phyloP scores from a whole-genome alignment of 2,329 filamentous ascomycete genomes.

The Venturia carpophila region DNA sequence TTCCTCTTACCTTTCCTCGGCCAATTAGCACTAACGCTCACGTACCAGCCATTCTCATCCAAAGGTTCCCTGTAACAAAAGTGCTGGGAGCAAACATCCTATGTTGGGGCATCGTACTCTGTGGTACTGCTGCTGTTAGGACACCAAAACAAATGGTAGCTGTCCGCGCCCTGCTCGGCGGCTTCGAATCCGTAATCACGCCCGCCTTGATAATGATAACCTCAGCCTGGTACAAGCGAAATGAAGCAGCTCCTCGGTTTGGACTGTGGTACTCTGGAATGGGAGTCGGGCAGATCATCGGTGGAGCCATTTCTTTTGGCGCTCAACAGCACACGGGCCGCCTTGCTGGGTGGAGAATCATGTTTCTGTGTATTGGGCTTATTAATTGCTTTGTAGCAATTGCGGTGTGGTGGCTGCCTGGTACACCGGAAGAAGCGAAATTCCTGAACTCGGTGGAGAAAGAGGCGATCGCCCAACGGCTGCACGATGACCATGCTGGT shows the following conservation, averaged over 20 bases:
- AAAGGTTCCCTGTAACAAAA: conserved; percentile 19
- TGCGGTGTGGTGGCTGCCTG: conserved; percentile 26
- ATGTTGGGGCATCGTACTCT: conserved; percentile 43
- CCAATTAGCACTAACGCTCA: conserved; percentile 8
- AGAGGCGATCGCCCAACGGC: background rate
- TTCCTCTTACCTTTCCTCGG: too few relatives aligned
- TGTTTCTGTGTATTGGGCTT: conserved; percentile 41
- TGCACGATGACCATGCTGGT: conserved; percentile 18
- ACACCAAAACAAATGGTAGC: conserved; percentile 44
- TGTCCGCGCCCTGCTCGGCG: conserved; percentile 45
- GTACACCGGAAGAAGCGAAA: conserved; percentile 25
- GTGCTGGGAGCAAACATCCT: conserved; percentile 35
- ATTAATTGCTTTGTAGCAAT: conserved; percentile 35
- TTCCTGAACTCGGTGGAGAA: conserved; percentile 27
- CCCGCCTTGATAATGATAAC: conserved; percentile 51
- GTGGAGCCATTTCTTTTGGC: conserved; percentile 49
- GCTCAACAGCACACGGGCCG: conserved; percentile 46
- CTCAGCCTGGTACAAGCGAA: conserved; percentile 47
- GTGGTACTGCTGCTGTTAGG: conserved; percentile 42
- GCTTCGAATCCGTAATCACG: conserved; percentile 47
- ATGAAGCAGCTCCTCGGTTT: conserved; percentile 55
- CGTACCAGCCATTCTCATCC: conserved; percentile 19
- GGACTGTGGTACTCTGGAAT: conserved; percentile 52
- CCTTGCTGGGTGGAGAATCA: conserved; percentile 43
- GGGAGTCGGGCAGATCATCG: conserved; percentile 30